Conservation (phyloP, 1,284 basidiomycete species). For the Moesziomyces globuligerus region DNA sequence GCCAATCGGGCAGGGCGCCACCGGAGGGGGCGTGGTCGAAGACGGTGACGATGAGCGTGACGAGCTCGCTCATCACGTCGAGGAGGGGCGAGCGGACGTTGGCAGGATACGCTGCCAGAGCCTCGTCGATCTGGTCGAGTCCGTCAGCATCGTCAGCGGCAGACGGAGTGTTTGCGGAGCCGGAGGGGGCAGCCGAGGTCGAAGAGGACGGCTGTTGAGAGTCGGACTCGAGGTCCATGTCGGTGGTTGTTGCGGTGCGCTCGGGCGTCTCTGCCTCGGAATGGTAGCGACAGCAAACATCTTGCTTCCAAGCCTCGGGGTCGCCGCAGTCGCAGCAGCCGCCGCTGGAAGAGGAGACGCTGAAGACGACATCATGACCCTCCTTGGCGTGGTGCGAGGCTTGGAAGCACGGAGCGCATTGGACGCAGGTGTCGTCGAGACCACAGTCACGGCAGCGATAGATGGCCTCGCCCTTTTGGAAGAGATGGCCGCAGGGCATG, state of each 20-base stretch:
- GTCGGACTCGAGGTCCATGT: conserved; percentile 40
- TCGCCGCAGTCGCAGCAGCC: conserved; percentile 67
- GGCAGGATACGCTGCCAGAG: conserved; percentile 15
- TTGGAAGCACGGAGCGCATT: conserved; percentile 64
- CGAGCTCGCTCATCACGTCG: conserved; percentile 78
- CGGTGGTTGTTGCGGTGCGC: conserved; percentile 1
- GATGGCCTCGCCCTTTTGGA: conserved; percentile 67
- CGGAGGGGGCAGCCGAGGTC: neutral
- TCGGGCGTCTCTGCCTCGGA: conserved; percentile 16
- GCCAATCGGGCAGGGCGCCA: conserved; percentile 71
- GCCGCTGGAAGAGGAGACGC: conserved; percentile 57
- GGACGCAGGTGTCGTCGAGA: conserved; percentile 66
- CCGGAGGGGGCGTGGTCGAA: conserved; percentile 86
- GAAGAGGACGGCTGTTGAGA: conserved; percentile 8
- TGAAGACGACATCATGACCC: conserved; percentile 64
- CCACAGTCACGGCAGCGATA: conserved; percentile 67
- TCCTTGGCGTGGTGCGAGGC: conserved; percentile 58
- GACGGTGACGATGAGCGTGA: conserved; percentile 86
- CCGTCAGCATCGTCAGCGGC: conserved; percentile 19
- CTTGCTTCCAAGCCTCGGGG: conserved; percentile 63
- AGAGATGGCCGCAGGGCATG: conserved; percentile 67
- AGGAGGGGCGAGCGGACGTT: conserved; percentile 79
- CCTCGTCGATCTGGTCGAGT: conserved; percentile 31
- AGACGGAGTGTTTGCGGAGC: neutral
- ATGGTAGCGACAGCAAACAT: conserved; percentile 62